Evolutionary conservation across 2,329 filamentous ascomycete species (phyloP).

Genomic region (Penicillium sp.): DNA sequence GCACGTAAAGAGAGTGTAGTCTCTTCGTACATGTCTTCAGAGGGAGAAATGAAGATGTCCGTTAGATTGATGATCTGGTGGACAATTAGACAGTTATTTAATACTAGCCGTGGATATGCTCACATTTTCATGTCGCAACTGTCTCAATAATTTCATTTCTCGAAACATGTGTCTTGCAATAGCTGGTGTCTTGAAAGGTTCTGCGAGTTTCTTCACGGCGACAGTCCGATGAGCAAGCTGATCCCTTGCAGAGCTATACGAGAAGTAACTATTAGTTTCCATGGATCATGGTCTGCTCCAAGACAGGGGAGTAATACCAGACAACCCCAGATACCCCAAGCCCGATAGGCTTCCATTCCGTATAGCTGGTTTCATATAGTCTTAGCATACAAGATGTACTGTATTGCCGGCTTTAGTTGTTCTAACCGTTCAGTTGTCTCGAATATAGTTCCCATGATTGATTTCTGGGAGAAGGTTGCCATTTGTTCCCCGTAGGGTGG

Average conservation of each 20-base stretch:
- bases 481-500: constrained; percentile 51
- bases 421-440: constrained; percentile 95
- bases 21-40: constrained; percentile 85
- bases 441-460: constrained; percentile 98
- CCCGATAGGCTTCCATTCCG: constrained; percentile 92
- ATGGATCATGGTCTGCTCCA: constrained; percentile 1
- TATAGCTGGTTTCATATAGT: constrained; percentile 65
- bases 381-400: background rate
- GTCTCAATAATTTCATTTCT: constrained; percentile 94
- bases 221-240: constrained; percentile 95
- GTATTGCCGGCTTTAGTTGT: background rate
- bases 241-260: constrained; percentile 82
- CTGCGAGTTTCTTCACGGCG: constrained; percentile 99
- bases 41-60: constrained; percentile 98
- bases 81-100: constrained; percentile 18
- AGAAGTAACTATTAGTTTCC: constrained; percentile 6
- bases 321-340: constrained; percentile 99
- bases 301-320: constrained; percentile 63
- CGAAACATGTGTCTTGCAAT: constrained; percentile 95
- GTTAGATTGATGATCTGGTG: constrained; percentile 88
- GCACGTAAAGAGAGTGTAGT: background rate
- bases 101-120: constrained; percentile 22
- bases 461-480: constrained; percentile 97
- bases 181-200: constrained; percentile 98
- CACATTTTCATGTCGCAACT: constrained; percentile 95